Evolutionary conservation across 495 filamentous ascomycete genomes (phyloP).

Genomic region (Penicillium lagena): DNA sequence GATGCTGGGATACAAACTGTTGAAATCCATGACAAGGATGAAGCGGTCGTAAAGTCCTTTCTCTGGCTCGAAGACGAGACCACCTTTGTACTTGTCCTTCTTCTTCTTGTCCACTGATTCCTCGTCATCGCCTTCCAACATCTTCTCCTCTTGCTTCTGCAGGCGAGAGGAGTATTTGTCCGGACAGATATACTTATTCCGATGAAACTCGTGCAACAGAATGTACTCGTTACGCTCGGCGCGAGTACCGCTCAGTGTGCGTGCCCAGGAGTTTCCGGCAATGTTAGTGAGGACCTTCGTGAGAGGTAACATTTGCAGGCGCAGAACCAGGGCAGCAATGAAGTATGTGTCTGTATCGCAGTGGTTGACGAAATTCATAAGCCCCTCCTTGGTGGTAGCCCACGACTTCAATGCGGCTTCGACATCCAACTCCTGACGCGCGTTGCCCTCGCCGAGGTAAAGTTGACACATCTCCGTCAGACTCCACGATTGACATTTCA

Average conservation of each 20-base stretch:
- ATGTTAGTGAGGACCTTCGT: conserved; percentile 95
- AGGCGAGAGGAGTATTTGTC: conserved; percentile 79
- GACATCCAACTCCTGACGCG: conserved; percentile 76
- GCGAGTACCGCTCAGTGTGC: conserved; percentile 89
- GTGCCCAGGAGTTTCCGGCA: conserved; percentile 96
- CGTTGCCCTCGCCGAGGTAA: conserved; percentile 64
- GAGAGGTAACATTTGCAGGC: conserved; percentile 84
- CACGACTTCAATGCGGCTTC: conserved; percentile 82
- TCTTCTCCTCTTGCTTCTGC: conserved; percentile 58
- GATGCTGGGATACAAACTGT: conserved; percentile 96
- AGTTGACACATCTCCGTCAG: conserved; percentile 94
- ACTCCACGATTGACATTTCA: conserved; percentile 95
- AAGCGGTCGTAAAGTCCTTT: conserved; percentile 96
- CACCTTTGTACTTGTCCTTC: conserved; percentile 98
- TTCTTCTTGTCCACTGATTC: conserved; percentile 87
- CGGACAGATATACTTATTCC: conserved; percentile 94
- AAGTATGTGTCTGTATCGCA: conserved; percentile 95
- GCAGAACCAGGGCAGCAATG: conserved; percentile 80
- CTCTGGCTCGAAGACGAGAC: conserved; percentile 96
- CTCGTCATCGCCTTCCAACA: conserved; percentile 60
- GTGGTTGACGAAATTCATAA: conserved; percentile 89
- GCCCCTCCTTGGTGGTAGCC: conserved; percentile 74
- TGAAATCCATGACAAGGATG: conserved; percentile 98
- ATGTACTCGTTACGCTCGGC: conserved; percentile 99
- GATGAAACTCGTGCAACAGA: conserved; percentile 91